These are phyloP conservation scores for Aspergillus taichungensis DNA, from an alignment of 495 filamentous ascomycete genomes.

Conservation along the genomic window DNA sequence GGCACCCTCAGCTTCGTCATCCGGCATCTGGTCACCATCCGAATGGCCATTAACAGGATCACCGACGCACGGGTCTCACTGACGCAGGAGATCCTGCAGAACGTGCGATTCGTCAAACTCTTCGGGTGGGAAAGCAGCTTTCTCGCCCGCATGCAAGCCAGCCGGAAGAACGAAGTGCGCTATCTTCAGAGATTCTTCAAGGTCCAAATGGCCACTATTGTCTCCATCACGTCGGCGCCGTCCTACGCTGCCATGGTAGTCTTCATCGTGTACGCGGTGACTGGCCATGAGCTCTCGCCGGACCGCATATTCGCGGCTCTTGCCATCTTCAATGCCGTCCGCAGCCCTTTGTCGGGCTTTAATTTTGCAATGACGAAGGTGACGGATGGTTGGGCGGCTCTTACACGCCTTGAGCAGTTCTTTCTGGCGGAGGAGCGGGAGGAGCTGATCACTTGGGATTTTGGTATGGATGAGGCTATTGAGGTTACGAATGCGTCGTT, in stretches of 20 bases:
- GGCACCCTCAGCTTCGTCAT: constrained; percentile 68
- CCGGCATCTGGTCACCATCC: constrained; percentile 56
- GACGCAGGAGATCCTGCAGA: constrained; percentile 86
- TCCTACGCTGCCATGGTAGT: constrained; percentile 90
- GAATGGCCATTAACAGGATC: constrained; percentile 77
- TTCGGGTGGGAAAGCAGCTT: constrained; percentile 93
- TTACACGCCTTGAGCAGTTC: constrained; percentile 80
- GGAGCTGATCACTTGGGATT: constrained; percentile 60
- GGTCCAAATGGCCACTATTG: constrained; percentile 77
- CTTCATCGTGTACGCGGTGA: constrained; percentile 86
- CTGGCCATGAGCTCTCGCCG: constrained; percentile 59
- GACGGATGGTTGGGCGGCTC: constrained; percentile 77
- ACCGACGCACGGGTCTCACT: constrained; percentile 86
- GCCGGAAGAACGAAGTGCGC: constrained; percentile 64
- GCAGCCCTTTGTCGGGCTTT: constrained; percentile 81
- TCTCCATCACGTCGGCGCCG: constrained; percentile 68
- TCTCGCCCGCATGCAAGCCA: constrained; percentile 60
- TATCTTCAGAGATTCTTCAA: constrained; percentile 72
- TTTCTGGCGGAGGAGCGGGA: constrained; percentile 74
- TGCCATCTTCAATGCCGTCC: constrained; percentile 83
- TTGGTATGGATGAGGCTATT: constrained; percentile 57
- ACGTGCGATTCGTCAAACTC: constrained; percentile 89
- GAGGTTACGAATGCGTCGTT: constrained; percentile 69
- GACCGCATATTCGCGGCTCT: constrained; percentile 85
- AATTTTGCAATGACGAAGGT: constrained; percentile 83